Evolutionary conservation across 2,329 filamentous ascomycete species (phyloP), one percentile per base, ranked within the genome.

Genomic region (Fusarium sp.): DNA sequence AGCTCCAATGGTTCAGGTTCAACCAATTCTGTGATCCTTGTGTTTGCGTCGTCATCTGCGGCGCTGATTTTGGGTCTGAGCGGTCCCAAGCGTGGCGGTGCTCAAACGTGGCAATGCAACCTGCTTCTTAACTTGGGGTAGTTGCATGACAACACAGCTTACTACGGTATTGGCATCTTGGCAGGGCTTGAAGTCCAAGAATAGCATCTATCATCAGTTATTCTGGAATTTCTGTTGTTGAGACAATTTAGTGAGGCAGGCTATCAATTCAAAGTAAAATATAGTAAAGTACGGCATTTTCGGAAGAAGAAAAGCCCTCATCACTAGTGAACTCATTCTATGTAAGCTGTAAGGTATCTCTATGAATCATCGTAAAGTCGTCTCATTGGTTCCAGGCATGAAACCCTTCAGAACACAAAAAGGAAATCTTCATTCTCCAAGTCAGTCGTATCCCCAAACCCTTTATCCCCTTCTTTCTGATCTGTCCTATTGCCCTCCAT

Each of bases 371-470:
- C 44, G n/a, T 44, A n/a, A 50, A 31, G 7, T 30, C 44, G 19
- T 30, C 34, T 14, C 51, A 21, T 30, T 16, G 23, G 55, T 37
- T 14, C 19, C 34, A 18, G 25, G 16, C 5, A n/a, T 21, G 28
- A 19, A 45, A 18, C 41, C 42, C 13, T 49, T 76, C 58, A 80
- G 60, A 77, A 88, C 4, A 90, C 82, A 76, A 87, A 90, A 9
- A 90, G 82, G 71, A 90, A 90, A 64, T 90, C 88, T 72, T 90
- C 88, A 65, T 90, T 90, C 77, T 86, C 80, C 71, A 86, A 76
- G 74, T 90, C 88, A 18, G 87, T 90, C 19, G 85, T 77, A 74
- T 91, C 89, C 10, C 70, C 74, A 72, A 79, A 79, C 9, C 76
- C 73, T 55, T 77, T 79, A 44, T 67, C 72, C 2, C 55, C 65